Conservation (phyloP, 306 rosid genomes). For the Begonia loranthoides region DNA sequence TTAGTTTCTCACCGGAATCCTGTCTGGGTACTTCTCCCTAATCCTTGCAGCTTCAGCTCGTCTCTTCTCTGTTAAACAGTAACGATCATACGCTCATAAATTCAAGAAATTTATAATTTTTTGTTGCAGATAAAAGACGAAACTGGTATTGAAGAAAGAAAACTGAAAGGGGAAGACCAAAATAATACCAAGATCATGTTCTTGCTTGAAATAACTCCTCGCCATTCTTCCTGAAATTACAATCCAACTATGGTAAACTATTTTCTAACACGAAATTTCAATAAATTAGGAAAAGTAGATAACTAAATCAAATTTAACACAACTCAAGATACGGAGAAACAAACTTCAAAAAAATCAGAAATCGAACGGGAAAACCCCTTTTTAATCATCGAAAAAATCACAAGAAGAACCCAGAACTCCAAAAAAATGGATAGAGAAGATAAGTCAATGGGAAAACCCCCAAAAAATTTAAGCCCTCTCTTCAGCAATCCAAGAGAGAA, state of each 20-base stretch:
- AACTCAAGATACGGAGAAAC: too few species aligned
- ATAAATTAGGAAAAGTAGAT: too few species aligned
- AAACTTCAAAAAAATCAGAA: too few species aligned
- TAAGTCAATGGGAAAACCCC: too few species aligned
- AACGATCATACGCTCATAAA: conserved; percentile 2
- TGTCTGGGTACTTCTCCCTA: conserved; percentile 83
- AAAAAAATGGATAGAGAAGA: too few species aligned
- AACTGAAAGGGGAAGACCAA: background rate
- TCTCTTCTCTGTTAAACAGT: conserved; percentile 59
- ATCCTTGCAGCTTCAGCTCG: conserved; percentile 86
- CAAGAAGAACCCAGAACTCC: too few species aligned
- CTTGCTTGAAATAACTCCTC: conserved; percentile 93
- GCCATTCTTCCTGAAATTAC: conserved; percentile 59
- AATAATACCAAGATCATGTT: conserved; percentile 76
- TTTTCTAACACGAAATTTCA: background rate
- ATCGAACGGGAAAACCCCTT: too few species aligned
- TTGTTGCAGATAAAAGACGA: conserved; percentile 5
- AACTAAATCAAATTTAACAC: too few species aligned
- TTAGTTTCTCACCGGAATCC: conserved; percentile 64
- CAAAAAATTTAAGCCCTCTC: too few species aligned
- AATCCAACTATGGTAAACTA: conserved; percentile 17
- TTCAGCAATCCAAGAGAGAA: too few species aligned
- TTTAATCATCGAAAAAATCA: too few species aligned
- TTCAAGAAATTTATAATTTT: conserved; percentile 1
- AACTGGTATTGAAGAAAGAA: background rate